Conservation (phyloP, 805 yeast genomes). For the Komagataella pastoris region DNA sequence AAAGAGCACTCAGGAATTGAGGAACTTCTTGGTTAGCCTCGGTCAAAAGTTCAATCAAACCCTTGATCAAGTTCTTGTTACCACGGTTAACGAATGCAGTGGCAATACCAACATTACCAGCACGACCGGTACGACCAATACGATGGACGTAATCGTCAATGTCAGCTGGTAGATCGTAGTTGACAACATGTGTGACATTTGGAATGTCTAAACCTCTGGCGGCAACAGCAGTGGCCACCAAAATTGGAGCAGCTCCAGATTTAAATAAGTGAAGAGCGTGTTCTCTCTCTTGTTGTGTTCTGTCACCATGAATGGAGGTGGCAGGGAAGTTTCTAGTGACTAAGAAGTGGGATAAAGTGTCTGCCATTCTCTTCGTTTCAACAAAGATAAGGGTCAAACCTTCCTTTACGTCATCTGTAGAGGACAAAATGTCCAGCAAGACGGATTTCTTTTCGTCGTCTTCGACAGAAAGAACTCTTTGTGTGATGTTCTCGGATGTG, state of each 20-base stretch:
- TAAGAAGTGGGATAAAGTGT: conserved; percentile 83
- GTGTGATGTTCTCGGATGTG: conserved; percentile 96
- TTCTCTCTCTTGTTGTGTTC: conserved; percentile 96
- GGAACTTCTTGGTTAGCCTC: conserved; percentile 99
- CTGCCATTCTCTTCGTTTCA: conserved; percentile 98
- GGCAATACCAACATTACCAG: conserved; percentile 98
- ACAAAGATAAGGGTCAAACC: conserved; percentile 92
- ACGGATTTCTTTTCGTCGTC: conserved; percentile 86
- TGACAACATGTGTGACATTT: conserved; percentile 94
- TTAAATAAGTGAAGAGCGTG: conserved; percentile 91
- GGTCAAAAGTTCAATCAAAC: conserved; percentile 68
- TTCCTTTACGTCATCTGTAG: conserved; percentile 46
- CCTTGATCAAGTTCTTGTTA: conserved; percentile 81
- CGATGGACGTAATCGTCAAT: conserved; percentile 98
- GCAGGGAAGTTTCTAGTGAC: conserved; percentile 87
- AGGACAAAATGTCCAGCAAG: conserved; percentile 70
- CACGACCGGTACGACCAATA: conserved; percentile 99
- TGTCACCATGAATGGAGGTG: conserved; percentile 98
- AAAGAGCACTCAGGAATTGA: conserved; percentile 63
- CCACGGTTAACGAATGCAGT: conserved; percentile 97
- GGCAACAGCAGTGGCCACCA: conserved; percentile 99
- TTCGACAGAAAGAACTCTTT: conserved; percentile 84
- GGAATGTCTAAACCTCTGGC: conserved; percentile 99
- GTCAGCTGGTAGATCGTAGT: conserved; percentile 93
- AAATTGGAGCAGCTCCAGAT: conserved; percentile 80